Base-by-base conservation (phyloP, 2,329 filamentous ascomycete species). In the Arthrobotrys sphaeroides region DNA sequence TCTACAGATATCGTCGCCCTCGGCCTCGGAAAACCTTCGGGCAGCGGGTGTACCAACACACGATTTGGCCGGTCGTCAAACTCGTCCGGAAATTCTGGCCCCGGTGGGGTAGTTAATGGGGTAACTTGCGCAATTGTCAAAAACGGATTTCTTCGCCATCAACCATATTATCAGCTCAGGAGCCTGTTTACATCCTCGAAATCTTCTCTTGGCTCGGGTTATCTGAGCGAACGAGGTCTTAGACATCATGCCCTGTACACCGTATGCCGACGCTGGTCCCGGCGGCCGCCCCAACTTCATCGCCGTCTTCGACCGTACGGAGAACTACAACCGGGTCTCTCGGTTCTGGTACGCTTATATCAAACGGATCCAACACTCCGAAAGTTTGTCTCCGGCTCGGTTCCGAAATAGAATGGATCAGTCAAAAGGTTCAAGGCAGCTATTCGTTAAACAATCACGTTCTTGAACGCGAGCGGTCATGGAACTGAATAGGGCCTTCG, bases 21-120 rank as follows among this genome's bases (percentile, higher is more conserved):
- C 51, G 31, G 18, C 31, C 51, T 24, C 51, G 51, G 51, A 55
- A 36, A 24, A 24, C 31, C 24, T 22, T 55, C 2, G 51, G 51
- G 20, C 51, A 55, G 31, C 31, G 51, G 20, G 18, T 55, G 10
- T 55, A 55, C 31, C 51, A 55, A n/a, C 51, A 55, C 38, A 55
- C 51, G 1, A 6, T 55, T 55, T 38, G 36, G 9, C 51, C 51
- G 31, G 38, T 55, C 22, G 18, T n/a, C 1, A 55, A 38, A 22
- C 31, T 55, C 12, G 51, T 18, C 24, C 51, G 51, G 31, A 38
- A 38, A 55, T 13, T 55, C 16, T 38, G 51, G 51, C 22, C 51
- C 2, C 16, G 18, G 51, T 55, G 28, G 51, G 49, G 51, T 55
- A 38, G 36, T 40, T 33, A 33, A 33, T n/a, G n/a, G n/a, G n/a